Conservation (phyloP, 1,139 yeast species). For the Debaryomycetaceae sp. region DNA sequence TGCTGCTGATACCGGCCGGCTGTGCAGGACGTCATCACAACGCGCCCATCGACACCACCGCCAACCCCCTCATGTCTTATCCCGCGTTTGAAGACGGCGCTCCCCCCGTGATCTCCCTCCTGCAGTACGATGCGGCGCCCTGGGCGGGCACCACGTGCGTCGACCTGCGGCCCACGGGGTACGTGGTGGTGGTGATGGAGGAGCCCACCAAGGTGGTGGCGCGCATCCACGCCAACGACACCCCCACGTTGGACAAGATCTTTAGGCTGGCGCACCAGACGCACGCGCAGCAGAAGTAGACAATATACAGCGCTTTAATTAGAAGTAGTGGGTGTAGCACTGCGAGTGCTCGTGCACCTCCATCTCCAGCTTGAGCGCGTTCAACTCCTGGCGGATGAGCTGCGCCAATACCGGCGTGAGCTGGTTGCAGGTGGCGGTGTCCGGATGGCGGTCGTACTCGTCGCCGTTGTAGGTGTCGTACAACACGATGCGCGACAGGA, state of each 20-base stretch:
- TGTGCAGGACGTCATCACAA: conserved; percentile 1
- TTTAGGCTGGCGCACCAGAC: conserved; percentile 43
- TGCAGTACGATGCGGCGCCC: conserved; percentile 46
- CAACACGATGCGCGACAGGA: conserved; percentile 78
- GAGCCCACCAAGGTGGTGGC: conserved; percentile 43
- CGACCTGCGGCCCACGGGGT: conserved; percentile 33
- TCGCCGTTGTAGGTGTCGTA: conserved; percentile 82
- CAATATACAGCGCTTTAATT: conserved; percentile 9
- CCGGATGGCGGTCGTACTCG: conserved; percentile 93
- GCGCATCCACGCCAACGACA: conserved; percentile 30
- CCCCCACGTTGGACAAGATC: conserved; percentile 35
- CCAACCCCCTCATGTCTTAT: conserved; percentile 18
- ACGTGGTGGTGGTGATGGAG: conserved; percentile 45
- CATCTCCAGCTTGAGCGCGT: conserved; percentile 75
- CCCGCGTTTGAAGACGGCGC: conserved; percentile 43
- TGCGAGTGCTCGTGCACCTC: conserved; percentile 72
- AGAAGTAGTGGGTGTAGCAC: conserved; percentile 81
- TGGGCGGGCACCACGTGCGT: conserved; percentile 53
- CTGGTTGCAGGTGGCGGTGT: conserved; percentile 87
- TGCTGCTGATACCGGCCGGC: conserved; percentile 5
- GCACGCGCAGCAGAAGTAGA: conserved; percentile 15
- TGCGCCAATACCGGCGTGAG: conserved; percentile 86
- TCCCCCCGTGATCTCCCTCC: conserved; percentile 44
- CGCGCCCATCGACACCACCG: conserved; percentile 1
- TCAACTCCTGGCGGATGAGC: conserved; percentile 81